A percentile compares a stretch with the other conserved stretches of the same genome.
Evolutionary conservation across 192 early-diverging fungal species (phyloP).

Genomic region (Phycomyces nitens): DNA sequence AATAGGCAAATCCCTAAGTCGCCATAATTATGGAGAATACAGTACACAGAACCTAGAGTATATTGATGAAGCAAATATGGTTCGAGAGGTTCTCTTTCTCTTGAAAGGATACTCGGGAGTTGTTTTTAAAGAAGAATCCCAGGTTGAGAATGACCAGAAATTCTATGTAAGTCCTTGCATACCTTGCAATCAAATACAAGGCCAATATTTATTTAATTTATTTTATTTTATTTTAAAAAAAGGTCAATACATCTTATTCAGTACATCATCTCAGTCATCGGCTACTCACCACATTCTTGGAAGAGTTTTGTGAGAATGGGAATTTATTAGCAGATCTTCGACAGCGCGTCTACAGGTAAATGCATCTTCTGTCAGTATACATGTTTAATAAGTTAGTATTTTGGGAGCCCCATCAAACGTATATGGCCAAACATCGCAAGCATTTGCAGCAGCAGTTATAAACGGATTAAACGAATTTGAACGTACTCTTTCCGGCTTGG

Average conservation of each 20-base stretch:
- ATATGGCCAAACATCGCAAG: slow-evolving; percentile 44
- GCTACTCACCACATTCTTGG: background rate
- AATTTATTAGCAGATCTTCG: slow-evolving; percentile 22
- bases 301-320: slow-evolving; percentile 11
- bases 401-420: background rate
- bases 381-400: slow-evolving; percentile 5
- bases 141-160: background rate
- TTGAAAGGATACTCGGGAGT: slow-evolving; percentile 27
- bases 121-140: slow-evolving; percentile 20
- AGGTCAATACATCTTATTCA: slow-evolving; percentile 4
- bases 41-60: slow-evolving; percentile 6
- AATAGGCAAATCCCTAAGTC: slow-evolving; percentile 9
- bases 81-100: slow-evolving; percentile 38
- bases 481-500: slow-evolving; percentile 21
- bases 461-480: slow-evolving; percentile 28
- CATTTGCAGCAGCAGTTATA: slow-evolving; percentile 30
- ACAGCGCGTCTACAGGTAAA: slow-evolving; percentile 1
- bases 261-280: slow-evolving; percentile 14
- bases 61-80: slow-evolving; percentile 32
- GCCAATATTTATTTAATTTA: too few species aligned
- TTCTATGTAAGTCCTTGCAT: background rate
- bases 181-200: background rate
- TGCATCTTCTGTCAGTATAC: background rate
- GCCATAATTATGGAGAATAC: slow-evolving; percentile 6
- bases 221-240: too few species aligned